phyloP scores from a whole-genome alignment of 2,329 filamentous ascomycete genomes.

The Cytospora mali region DNA sequence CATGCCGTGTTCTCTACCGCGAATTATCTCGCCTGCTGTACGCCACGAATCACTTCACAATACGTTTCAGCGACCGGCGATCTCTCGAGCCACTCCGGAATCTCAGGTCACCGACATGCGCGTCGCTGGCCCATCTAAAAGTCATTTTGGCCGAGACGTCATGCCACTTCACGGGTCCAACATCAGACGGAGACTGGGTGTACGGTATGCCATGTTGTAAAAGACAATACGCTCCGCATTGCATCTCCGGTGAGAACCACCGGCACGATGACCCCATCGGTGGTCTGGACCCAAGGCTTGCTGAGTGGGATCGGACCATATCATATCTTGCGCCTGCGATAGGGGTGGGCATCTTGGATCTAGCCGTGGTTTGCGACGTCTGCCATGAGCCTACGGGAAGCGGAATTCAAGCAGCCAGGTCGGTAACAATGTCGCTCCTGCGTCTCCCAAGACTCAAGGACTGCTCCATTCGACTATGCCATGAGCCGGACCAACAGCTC shows the following conservation, averaged over 20 bases:
- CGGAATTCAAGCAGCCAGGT: conserved; percentile 6
- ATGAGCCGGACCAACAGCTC: conserved; percentile 10
- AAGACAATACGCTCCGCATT: background rate
- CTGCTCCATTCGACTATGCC: conserved; percentile 25
- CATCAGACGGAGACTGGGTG: background rate
- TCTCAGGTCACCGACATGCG: conserved; percentile 8
- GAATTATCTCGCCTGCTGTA: conserved; percentile 26
- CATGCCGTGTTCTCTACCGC: conserved; percentile 23
- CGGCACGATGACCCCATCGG: background rate
- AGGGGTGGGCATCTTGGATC: conserved; percentile 6
- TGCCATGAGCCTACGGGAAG: background rate
- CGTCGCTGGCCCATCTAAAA: conserved; percentile 20
- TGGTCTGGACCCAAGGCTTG: conserved; percentile 6
- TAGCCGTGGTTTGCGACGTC: conserved; percentile 26
- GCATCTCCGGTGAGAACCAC: background rate
- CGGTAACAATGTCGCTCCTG: conserved; percentile 9
- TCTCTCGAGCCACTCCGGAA: conserved; percentile 14
- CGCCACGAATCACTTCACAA: conserved; percentile 23
- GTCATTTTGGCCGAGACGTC: conserved; percentile 23
- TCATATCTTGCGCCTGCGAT: conserved; percentile 14
- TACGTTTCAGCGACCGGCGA: conserved; percentile 3
- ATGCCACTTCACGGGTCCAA: conserved; percentile 13
- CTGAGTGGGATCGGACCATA: conserved; percentile 16
- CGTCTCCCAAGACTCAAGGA: conserved; percentile 20
- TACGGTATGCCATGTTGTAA: background rate